A percentile compares a stretch with the other conserved stretches of the same genome.
Conservation (phyloP, 441 rosid genomes). For the Erysimum cheiri region DNA sequence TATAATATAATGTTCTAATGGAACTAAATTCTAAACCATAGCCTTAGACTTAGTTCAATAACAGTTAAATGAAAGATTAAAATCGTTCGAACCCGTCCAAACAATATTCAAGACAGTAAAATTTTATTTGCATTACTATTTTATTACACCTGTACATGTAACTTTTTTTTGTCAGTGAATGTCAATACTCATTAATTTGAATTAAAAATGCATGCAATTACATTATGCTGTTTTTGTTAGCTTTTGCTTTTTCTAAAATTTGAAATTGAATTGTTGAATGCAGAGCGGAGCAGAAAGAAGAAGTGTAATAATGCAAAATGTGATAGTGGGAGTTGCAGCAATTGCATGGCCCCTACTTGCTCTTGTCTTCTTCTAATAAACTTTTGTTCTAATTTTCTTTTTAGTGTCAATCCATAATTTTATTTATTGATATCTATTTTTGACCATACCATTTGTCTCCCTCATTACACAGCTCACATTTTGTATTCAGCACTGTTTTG, state of each 20-base stretch:
- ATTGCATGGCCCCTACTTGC: conserved; percentile 49
- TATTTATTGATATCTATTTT: conserved; percentile 3
- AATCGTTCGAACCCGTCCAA: no score
- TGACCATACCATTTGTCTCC: no score
- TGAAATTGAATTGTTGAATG: conserved; percentile 12
- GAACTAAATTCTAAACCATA: no score
- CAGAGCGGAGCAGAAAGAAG: conserved; percentile 63
- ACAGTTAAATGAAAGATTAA: no score
- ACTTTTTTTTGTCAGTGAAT: no score
- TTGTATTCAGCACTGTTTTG: conserved; percentile 3
- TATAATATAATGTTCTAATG: no score
- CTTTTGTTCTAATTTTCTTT: background rate
- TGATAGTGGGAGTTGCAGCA: conserved; percentile 50
- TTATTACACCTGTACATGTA: no score
- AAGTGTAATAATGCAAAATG: conserved; percentile 45
- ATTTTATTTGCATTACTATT: no score
- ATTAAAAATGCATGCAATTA: background rate
- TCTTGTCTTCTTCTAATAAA: conserved; percentile 48
- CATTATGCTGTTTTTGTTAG: background rate
- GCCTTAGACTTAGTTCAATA: no score
- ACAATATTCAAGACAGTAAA: no score
- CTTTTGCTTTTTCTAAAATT: background rate
- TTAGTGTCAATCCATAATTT: background rate
- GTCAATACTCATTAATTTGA: background rate
- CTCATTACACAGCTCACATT: conserved; percentile 7